Conservation (phyloP, 805 yeast genomes). For the Wickerhamiella azymoides region DNA sequence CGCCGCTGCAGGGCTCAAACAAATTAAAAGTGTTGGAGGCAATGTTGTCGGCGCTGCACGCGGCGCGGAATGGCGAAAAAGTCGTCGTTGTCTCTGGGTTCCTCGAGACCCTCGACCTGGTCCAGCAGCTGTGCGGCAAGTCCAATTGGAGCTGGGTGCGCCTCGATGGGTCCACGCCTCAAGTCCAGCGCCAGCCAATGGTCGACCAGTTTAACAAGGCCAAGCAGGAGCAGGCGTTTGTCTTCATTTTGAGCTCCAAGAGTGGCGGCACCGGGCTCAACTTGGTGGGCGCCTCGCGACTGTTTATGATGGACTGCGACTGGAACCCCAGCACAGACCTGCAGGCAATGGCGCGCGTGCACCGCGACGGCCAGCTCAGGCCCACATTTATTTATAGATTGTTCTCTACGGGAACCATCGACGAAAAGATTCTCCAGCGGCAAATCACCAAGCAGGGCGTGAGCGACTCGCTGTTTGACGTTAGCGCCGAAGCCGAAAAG, state of each 20-base stretch:
- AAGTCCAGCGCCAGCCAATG: slow-evolving; percentile 45
- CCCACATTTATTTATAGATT: slow-evolving; percentile 74
- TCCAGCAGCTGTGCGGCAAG: slow-evolving; percentile 42
- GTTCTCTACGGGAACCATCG: slow-evolving; percentile 70
- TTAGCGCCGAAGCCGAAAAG: slow-evolving; percentile 31
- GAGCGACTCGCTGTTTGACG: slow-evolving; percentile 54
- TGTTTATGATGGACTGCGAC: slow-evolving; percentile 79
- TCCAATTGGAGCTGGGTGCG: slow-evolving; percentile 41
- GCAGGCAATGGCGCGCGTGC: slow-evolving; percentile 93
- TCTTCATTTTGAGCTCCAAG: slow-evolving; percentile 71
- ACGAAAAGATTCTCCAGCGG: slow-evolving; percentile 86
- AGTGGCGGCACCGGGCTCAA: slow-evolving; percentile 93
- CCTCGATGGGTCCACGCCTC: slow-evolving; percentile 75
- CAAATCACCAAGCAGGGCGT: slow-evolving; percentile 74
- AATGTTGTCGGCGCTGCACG: slow-evolving; percentile 37
- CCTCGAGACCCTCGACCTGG: slow-evolving; percentile 70
- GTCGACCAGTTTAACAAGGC: slow-evolving; percentile 56
- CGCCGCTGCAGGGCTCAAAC: slow-evolving; percentile 28
- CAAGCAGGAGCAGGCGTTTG: slow-evolving; percentile 31
- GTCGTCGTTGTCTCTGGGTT: slow-evolving; percentile 77
- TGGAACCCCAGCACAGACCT: slow-evolving; percentile 93
- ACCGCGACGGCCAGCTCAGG: slow-evolving; percentile 78
- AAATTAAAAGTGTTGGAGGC: slow-evolving; percentile 49
- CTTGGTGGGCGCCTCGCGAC: slow-evolving; percentile 75
- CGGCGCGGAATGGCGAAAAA: slow-evolving; percentile 41